phyloP scores from a whole-genome alignment of 2,329 filamentous ascomycete genomes.

The Aureobasidium mangrovei region DNA sequence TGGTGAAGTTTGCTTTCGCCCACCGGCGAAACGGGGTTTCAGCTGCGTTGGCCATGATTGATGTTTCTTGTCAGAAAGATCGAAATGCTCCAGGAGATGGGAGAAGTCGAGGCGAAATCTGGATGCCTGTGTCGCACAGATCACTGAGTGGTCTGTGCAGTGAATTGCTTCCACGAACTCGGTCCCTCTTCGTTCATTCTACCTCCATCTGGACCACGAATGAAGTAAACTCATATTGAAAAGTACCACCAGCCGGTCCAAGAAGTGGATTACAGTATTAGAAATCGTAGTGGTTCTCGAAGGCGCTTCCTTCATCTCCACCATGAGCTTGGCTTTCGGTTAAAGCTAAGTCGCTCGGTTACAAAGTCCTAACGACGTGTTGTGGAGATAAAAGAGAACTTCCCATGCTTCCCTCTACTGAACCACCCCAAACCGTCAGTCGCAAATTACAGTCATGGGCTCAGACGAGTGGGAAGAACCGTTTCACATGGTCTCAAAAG shows the following conservation, averaged over 20 bases:
- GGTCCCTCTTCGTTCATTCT: too few relatives aligned
- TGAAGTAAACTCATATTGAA: too few relatives aligned
- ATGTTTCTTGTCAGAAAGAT: neutral
- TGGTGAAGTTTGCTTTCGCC: conserved; percentile 24
- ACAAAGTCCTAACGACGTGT: neutral
- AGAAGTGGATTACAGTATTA: neutral
- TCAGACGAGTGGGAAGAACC: conserved; percentile 2
- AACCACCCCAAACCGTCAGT: neutral
- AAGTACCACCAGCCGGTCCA: neutral
- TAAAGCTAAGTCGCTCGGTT: neutral
- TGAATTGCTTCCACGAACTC: too few relatives aligned
- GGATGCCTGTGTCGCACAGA: neutral
- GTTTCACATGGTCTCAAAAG: conserved; percentile 3
- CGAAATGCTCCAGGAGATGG: neutral
- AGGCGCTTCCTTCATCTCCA: conserved; percentile 4
- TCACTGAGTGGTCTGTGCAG: too few relatives aligned
- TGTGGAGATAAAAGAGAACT: neutral
- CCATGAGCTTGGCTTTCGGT: conserved; percentile 1
- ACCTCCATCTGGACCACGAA: too few relatives aligned
- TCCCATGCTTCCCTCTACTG: neutral
- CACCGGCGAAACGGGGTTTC: conserved; percentile 9
- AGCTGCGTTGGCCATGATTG: neutral
- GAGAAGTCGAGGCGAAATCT: neutral
- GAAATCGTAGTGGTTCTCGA: neutral
- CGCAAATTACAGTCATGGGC: neutral